Base-by-base conservation (phyloP, 345 rosid genomes). In the Salix arbutifolia region DNA sequence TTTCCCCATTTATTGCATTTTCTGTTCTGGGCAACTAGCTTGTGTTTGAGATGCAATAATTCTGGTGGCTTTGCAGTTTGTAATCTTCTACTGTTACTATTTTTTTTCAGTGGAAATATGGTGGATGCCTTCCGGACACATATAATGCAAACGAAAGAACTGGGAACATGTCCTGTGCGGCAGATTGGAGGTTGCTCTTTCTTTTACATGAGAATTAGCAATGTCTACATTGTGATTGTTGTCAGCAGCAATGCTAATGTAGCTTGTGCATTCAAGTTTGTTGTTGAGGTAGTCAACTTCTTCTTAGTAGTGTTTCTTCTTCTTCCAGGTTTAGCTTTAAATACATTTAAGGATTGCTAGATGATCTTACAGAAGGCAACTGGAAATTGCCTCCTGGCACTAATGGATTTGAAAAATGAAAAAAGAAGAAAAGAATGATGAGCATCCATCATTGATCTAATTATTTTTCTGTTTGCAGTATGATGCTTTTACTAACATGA, bases 201-300 rank as follows among this genome's bases (percentile, higher is more conserved):
- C 86, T 86, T 92, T 72, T 94, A 96, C 78, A 96, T 94, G 97
- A 85, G 99, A 84, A 92, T 96, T 72, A 94, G 97, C 91, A 96
- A 96, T 82, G 99, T 96, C 72, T 96, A 96, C 86, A 90, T 92
- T 21, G 99, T 94, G 5, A 94, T 96, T 86, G 98, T 96, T 77
- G 97, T 96, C 73, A 96, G 99, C 90, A 94, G 97, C 89, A 96
- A 96, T 73, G 98, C 98, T 83, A 96, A 94, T 86, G 99, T 96
- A 23, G 95, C 99, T 83, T 96, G 97, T 77, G 99, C 95, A 9
- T 96, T 96, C 88, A 96, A 96, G 86, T 96, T 96, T 75, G 98
- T 94, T 65, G 97, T 94, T 67, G 98, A 96, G 99, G 99, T 94
- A 80, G 25, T 73, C 60, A 18, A 5, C 42, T 21, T 16, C n/a